Percentiles rank a stretch among this genome's conserved stretches.
Conservation (phyloP, 2,329 filamentous ascomycete genomes). For the Escovopsis weberi region DNA sequence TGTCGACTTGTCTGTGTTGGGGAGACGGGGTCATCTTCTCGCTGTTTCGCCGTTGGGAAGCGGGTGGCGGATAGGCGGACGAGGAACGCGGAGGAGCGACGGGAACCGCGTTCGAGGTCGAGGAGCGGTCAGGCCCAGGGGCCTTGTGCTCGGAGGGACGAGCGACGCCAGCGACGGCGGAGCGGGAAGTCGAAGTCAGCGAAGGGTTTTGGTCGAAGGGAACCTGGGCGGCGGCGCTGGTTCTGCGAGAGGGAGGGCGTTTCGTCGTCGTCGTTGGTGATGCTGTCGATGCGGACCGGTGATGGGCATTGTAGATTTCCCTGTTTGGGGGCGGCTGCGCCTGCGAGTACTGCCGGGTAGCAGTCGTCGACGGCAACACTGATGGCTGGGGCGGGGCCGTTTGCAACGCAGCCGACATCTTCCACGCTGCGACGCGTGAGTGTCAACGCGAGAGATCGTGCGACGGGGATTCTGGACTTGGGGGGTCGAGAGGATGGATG, state of each 20-base stretch:
- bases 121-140: slow-evolving; percentile 35
- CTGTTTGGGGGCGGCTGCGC: slow-evolving; percentile 36
- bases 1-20: slow-evolving; percentile 23
- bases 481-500: too few relatives aligned
- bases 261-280: slow-evolving; percentile 39
- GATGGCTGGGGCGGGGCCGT: slow-evolving; percentile 41
- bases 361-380: slow-evolving; percentile 31
- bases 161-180: slow-evolving; percentile 28
- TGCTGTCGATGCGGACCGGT: slow-evolving; percentile 28
- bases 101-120: slow-evolving; percentile 42
- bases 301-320: slow-evolving; percentile 43
- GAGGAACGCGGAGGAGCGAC: slow-evolving; percentile 71
- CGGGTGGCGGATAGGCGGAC: slow-evolving; percentile 39
- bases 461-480: neutral
- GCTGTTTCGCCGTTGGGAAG: slow-evolving; percentile 30
- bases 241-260: slow-evolving; percentile 36
- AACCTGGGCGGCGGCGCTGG: slow-evolving; percentile 29
- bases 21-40: slow-evolving; percentile 31
- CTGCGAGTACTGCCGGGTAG: slow-evolving; percentile 37
- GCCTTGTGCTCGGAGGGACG: slow-evolving; percentile 28
- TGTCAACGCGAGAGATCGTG: slow-evolving; percentile 2
- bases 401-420: slow-evolving; percentile 46
- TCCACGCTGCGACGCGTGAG: slow-evolving; percentile 9
- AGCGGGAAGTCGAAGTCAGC: slow-evolving; percentile 36
- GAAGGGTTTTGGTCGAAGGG: slow-evolving; percentile 23